Conservation (phyloP, 345 rosid species). For the Eucalyptus marginata region DNA sequence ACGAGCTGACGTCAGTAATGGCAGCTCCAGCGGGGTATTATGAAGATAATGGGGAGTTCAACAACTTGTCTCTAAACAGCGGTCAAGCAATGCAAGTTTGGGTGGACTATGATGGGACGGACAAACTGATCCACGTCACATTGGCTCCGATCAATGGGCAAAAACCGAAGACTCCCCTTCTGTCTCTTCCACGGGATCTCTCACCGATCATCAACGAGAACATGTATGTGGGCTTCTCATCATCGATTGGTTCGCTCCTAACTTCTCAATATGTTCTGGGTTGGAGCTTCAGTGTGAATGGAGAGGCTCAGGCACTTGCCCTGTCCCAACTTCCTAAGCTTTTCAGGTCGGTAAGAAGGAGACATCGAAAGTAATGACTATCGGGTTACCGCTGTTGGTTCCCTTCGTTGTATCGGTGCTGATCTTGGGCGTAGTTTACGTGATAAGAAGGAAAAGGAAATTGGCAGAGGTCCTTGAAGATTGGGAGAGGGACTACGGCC, state of each 20-base stretch:
- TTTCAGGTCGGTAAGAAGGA: slow-evolving; percentile 18
- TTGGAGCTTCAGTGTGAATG: slow-evolving; percentile 55
- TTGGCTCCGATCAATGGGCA: slow-evolving; percentile 17
- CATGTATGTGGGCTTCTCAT: slow-evolving; percentile 75
- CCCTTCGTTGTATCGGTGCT: not conserved
- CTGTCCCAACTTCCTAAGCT: slow-evolving; percentile 51
- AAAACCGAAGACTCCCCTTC: slow-evolving; percentile 31
- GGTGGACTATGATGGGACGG: slow-evolving; percentile 32
- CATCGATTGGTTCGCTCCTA: slow-evolving; percentile 31
- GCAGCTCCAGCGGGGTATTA: slow-evolving; percentile 28
- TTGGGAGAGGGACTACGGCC: slow-evolving; percentile 2
- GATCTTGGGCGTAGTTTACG: not conserved
- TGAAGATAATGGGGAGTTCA: not conserved
- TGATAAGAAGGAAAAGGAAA: too few species aligned
- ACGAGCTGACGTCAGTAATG: slow-evolving; percentile 15
- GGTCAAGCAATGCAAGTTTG: slow-evolving; percentile 28
- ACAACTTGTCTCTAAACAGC: slow-evolving; percentile 1
- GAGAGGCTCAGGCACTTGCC: slow-evolving; percentile 19
- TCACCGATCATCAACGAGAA: slow-evolving; percentile 5
- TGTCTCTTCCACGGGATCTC: slow-evolving; percentile 33
- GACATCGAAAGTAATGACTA: slow-evolving; percentile 17
- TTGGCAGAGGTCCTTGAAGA: too few species aligned
- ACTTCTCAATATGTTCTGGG: slow-evolving; percentile 33
- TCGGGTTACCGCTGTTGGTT: slow-evolving; percentile 35
- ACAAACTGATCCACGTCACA: slow-evolving; percentile 24